Percentiles rank a stretch among this genome's conserved stretches.
Evolutionary conservation across 768 basidiomycete genomes (phyloP).

Genomic region (Stropharia rugosoannulata): DNA sequence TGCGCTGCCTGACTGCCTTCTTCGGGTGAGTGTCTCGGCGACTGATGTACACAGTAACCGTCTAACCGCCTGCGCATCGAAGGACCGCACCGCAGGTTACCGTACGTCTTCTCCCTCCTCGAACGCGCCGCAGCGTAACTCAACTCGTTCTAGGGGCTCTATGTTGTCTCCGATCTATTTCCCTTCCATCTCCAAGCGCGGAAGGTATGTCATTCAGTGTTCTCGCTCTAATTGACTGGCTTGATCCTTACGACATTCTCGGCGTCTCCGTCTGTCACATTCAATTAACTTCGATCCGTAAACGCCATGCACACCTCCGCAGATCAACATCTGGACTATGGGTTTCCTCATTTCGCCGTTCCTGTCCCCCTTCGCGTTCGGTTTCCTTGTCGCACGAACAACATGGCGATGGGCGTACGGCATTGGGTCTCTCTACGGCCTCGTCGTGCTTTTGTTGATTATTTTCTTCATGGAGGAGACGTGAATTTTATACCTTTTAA

Average conservation of each 20-base stretch:
- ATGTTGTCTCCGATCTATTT: conserved; percentile 61
- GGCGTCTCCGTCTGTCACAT: no score
- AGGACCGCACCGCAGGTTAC: conserved; percentile 65
- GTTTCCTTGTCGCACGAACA: conserved; percentile 62
- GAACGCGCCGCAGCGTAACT: not conserved
- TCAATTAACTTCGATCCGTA: no score
- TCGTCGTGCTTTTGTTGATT: conserved; percentile 55
- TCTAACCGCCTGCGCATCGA: not conserved
- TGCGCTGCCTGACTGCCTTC: conserved; percentile 59
- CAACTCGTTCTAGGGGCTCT: conserved; percentile 42
- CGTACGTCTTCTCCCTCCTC: conserved; percentile 26
- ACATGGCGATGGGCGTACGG: conserved; percentile 70
- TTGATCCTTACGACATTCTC: not conserved
- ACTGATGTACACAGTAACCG: not conserved
- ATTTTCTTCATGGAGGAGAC: conserved; percentile 66
- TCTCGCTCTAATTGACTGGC: not conserved
- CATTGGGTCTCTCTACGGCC: conserved; percentile 58
- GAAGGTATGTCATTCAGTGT: conserved; percentile 38
- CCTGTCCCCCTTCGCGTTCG: conserved; percentile 64
- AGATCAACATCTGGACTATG: conserved; percentile 75
- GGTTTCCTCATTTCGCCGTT: conserved; percentile 69
- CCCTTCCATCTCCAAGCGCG: conserved; percentile 71
- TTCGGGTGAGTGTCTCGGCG: conserved; percentile 41
- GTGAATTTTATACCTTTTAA: conserved; percentile 26
- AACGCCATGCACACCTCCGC: no score